Evolutionary conservation across 345 rosid genomes (phyloP).

Genomic region (Sonneratia alba): DNA sequence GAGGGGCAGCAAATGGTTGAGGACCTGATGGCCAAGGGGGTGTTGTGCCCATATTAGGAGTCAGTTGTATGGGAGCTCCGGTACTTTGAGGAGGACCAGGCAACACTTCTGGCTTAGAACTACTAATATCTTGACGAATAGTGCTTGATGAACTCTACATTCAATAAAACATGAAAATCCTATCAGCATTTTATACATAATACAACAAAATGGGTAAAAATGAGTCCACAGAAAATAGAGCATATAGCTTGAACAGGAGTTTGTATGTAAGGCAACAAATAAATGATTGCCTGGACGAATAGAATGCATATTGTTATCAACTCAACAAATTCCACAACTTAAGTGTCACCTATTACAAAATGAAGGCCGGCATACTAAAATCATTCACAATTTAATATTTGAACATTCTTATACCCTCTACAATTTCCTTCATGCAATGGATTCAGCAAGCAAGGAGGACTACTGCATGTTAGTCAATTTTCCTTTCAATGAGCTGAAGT

Average conservation of each 20-base stretch:
- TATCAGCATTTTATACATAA: neutral
- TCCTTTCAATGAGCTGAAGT: neutral
- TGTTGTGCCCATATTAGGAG: constrained; percentile 24
- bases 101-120: constrained; percentile 35
- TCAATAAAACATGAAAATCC: constrained; percentile 7
- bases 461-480: neutral
- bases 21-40: constrained; percentile 22
- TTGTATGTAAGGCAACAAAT: neutral
- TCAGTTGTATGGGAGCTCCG: constrained; percentile 16
- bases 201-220: neutral
- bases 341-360: neutral
- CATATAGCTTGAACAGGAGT: neutral
- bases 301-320: neutral
- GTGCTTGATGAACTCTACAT: constrained; percentile 32
- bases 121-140: constrained; percentile 24
- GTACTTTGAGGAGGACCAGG: constrained; percentile 27
- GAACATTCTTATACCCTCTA: neutral
- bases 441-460: neutral
- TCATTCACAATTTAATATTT: neutral
- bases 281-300: neutral
- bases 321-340: neutral
- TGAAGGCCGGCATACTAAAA: neutral
- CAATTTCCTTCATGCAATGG: neutral
- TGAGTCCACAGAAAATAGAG: neutral
- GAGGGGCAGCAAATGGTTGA: constrained; percentile 32